Evolutionary conservation across 441 rosid genomes (phyloP), one percentile per base, ranked within the genome.

Genomic region (Bocquillonia castaneifolia): DNA sequence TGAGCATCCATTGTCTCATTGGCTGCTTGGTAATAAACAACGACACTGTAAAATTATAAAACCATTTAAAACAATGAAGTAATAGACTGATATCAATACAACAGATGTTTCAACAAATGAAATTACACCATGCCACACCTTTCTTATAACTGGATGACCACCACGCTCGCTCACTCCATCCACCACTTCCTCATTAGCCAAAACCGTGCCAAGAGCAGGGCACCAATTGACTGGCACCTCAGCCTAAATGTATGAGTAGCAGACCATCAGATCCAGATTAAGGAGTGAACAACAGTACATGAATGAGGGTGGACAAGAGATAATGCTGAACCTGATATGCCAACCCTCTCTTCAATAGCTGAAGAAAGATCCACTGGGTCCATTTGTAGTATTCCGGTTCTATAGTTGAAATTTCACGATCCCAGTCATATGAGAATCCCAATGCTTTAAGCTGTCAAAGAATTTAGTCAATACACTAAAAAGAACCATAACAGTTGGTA

Each of bases 81-180:
- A 70, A 47, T 66, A 56, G 36, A 65, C n/a, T n/a, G n/a, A n/a
- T n/a, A n/a, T n/a, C n/a, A 70, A 67, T 31, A n/a, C 59, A 61
- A 57, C 3, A 48, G 39, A 39, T 56, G 44, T 52, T 52, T 67
- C 63, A 80, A 69, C 22, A 14, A 7, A 40, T 39, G 53, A 69
- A 77, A 52, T 14, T 42, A 55, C 59, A 55, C 10, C 32, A 22
- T 40, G 44, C 18, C 62, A 68, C 82, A 91, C 97, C 96, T 89
- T 93, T 83, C 97, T 93, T 73, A 93, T 86, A 34, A 93, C 99
- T 8, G 97, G 90, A 73, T 93, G 91, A 50, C 93, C 92, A 0
- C 99, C 99, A 76, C 99, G 97, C 83, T 93, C 99, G 0, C 99
- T 93, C 59, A 91, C 88, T 70, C 99, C 99, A 79, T 93, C 97